Base-by-base conservation (phyloP, 306 rosid genomes). In the Fagus sylvatica region DNA sequence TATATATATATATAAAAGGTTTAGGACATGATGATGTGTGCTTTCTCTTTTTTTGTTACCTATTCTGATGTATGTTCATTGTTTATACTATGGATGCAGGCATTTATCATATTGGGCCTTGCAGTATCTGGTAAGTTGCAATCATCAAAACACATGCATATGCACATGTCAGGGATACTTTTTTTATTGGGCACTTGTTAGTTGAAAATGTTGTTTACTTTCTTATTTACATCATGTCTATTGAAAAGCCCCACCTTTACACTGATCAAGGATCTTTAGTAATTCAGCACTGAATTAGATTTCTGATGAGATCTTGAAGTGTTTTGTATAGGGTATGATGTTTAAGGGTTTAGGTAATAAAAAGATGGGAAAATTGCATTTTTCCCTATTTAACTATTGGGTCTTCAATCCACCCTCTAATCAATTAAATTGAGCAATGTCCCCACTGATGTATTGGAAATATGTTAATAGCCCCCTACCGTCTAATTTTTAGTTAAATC, bases 41-140 rank as follows among this genome's bases (percentile, higher is more conserved):
- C 19, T 49, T 80, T 78, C 36, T 68, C 34, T 42, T 37, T 62
- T 41, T 10, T 10, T 1, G 1, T 68, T 55, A 75, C 13, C 67
- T 41, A 10, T 72, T 55, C 80, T 71, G 74, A 73, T 53, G 15
- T 33, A 17, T 65, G 32, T 77, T 80, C 54, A 48, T 70, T 77
- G 48, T 73, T 77, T 78, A 42, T 85, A 56, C 75, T 80, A 69
- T 86, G 76, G 80, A 82, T 88, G 91, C 94, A 95, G 99, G 96
- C 93, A 65, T 79, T 91, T 79, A 85, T 93, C 79, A 12, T 91
- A 74, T 34, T 83, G 72, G 90, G 98, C 67, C 90, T 95, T 54
- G 76, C 76, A 22, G 42, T 88, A 76, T 95, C 99, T 0, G 96
- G 99, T 93, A 82, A 86, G 97, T 85, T 64, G 57, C 84, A 53